A percentile compares a stretch with the other conserved stretches of the same genome.
These are phyloP conservation scores for Phoenix dactylifera DNA, from an alignment of 176 grass and related monocot genomes.

Conservation along the genomic window DNA sequence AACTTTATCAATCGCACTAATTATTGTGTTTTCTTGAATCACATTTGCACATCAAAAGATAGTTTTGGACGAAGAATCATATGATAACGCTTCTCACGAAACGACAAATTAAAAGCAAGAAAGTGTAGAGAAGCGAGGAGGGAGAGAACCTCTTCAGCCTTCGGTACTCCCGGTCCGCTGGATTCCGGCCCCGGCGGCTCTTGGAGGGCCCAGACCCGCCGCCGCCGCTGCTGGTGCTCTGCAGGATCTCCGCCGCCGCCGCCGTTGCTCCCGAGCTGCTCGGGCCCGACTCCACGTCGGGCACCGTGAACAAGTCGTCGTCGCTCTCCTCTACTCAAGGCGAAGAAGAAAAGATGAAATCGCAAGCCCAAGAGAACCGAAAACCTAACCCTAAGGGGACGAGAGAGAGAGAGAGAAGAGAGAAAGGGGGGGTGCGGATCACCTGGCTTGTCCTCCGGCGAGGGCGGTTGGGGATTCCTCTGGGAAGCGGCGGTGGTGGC, in stretches of 20 bases:
- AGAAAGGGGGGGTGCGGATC: neutral
- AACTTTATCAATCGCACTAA: too few species aligned
- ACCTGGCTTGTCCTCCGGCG: neutral
- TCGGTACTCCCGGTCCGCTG: neutral
- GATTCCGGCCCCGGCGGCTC: neutral
- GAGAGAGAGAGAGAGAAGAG: neutral
- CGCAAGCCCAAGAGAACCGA: neutral
- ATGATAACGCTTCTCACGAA: too few species aligned
- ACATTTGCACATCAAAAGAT: too few species aligned
- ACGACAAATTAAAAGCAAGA: neutral
- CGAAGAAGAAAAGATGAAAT: neutral
- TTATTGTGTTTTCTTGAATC: too few species aligned
- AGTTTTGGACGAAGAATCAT: too few species aligned
- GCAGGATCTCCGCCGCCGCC: neutral
- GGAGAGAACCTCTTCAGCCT: neutral
- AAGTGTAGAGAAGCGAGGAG: neutral
- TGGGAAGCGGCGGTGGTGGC: neutral
- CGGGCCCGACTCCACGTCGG: neutral
- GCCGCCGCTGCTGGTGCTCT: neutral
- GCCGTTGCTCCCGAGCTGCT: neutral
- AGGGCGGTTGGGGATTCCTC: neutral
- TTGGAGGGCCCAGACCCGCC: neutral
- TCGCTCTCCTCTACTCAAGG: neutral
- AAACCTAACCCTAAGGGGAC: neutral
- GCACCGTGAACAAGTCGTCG: neutral